These are phyloP conservation scores for Trichosanthes cucumerina DNA, from an alignment of 306 rosid genomes.

Conservation along the genomic window DNA sequence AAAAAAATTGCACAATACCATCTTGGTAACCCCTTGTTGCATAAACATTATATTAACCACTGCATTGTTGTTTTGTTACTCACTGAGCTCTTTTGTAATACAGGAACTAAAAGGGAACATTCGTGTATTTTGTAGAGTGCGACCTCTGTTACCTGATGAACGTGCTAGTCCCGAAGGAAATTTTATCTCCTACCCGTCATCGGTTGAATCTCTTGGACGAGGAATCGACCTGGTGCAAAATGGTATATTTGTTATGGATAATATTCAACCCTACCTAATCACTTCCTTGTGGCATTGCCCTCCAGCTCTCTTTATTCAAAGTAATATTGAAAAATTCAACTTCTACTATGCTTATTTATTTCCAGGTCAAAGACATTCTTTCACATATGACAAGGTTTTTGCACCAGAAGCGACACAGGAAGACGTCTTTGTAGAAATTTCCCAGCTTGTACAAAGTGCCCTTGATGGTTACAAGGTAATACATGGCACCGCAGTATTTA, in stretches of 20 bases:
- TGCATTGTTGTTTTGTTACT: not conserved
- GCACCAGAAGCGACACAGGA: slow-evolving; percentile 71
- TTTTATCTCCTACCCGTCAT: slow-evolving; percentile 64
- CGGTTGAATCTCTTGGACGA: slow-evolving; percentile 80
- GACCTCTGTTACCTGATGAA: slow-evolving; percentile 84
- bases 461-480: slow-evolving; percentile 98
- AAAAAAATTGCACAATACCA: slow-evolving; percentile 81
- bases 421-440: slow-evolving; percentile 78
- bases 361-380: slow-evolving; percentile 81
- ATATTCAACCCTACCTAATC: not conserved
- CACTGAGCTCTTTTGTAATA: slow-evolving; percentile 18
- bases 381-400: slow-evolving; percentile 85
- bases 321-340: not conserved
- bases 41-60: not conserved
- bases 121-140: slow-evolving; percentile 94
- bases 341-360: not conserved
- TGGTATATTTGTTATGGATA: slow-evolving; percentile 34
- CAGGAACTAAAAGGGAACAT: slow-evolving; percentile 96
- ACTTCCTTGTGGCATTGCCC: not conserved
- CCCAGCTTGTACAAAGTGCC: slow-evolving; percentile 99
- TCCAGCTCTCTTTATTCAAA: not conserved
- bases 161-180: slow-evolving; percentile 45
- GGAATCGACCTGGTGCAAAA: slow-evolving; percentile 65
- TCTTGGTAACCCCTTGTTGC: slow-evolving; percentile 49
- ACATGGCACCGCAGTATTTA: not conserved